A percentile compares a stretch with the other conserved stretches of the same genome.
These are phyloP conservation scores for Rhodotorula paludigena DNA, from an alignment of 768 basidiomycete genomes.

Conservation along the genomic window DNA sequence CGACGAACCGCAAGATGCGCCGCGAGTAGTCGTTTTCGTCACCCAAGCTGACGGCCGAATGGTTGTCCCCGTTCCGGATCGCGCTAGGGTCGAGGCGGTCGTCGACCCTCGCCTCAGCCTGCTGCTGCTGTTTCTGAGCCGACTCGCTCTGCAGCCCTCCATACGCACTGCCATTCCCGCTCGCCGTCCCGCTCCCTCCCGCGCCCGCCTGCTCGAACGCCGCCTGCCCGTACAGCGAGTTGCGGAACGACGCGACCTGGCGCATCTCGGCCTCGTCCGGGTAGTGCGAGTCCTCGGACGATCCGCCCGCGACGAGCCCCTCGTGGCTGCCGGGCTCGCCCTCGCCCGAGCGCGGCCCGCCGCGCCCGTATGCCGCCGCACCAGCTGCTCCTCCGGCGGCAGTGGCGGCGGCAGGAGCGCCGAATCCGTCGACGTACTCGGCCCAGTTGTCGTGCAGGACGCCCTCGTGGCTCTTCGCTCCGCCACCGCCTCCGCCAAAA, in stretches of 20 bases:
- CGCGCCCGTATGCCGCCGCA: background rate
- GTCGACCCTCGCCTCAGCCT: conserved; percentile 3
- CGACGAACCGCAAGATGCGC: conserved; percentile 29
- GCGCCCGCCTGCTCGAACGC: background rate
- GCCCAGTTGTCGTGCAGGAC: conserved; percentile 29
- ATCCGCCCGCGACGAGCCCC: conserved; percentile 21
- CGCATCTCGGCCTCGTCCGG: background rate
- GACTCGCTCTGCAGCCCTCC: background rate
- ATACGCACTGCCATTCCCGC: background rate
- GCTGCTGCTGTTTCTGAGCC: background rate
- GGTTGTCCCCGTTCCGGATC: background rate
- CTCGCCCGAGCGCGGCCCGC: background rate
- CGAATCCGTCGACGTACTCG: conserved; percentile 15
- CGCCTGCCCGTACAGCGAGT: conserved; percentile 19
- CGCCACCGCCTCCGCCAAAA: background rate
- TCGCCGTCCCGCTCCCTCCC: too few species aligned
- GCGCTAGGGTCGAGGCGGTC: conserved; percentile 25
- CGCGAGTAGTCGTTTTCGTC: conserved; percentile 35
- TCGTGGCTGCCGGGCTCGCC: conserved; percentile 2
- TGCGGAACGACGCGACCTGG: conserved; percentile 8
- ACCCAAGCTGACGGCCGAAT: conserved; percentile 18
- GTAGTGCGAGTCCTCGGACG: conserved; percentile 27
- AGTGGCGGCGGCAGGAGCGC: background rate
- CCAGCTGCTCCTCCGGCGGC: conserved; percentile 8
- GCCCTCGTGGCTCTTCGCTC: conserved; percentile 29